Evolutionary conservation across 192 early-diverging fungal species (phyloP).

Genomic region (Backusella westeae): DNA sequence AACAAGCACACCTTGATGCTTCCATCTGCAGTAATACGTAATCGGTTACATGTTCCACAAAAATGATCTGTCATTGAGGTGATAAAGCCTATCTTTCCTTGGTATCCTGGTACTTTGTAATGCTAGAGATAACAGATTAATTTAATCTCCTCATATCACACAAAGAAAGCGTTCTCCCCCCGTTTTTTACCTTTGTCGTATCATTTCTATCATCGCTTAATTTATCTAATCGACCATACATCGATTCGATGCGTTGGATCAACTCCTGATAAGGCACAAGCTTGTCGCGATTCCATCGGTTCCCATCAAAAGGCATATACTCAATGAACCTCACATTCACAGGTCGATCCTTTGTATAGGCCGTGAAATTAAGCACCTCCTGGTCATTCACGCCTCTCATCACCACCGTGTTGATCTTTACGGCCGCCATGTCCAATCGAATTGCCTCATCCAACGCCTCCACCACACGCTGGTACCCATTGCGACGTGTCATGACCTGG

Average conservation of each 20-base stretch:
- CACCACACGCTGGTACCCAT: constrained; percentile 74
- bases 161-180: no score
- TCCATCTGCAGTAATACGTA: constrained; percentile 92
- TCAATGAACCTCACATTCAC: constrained; percentile 93
- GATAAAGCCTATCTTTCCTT: constrained; percentile 94
- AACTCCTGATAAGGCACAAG: constrained; percentile 84
- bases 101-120: constrained; percentile 73
- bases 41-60: constrained; percentile 90
- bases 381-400: constrained; percentile 84
- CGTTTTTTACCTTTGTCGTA: constrained; percentile 66
- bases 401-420: constrained; percentile 96
- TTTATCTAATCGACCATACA: constrained; percentile 63
- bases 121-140: constrained; percentile 35
- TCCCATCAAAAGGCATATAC: constrained; percentile 99
- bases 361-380: constrained; percentile 82
- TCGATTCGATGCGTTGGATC: constrained; percentile 51
- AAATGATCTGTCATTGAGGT: constrained; percentile 99
- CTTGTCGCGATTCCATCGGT: constrained; percentile 83
- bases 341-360: constrained; percentile 72
- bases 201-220: constrained; percentile 76
- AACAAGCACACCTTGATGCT: constrained; percentile 94
- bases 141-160: not conserved
- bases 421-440: constrained; percentile 58
- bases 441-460: constrained; percentile 72
- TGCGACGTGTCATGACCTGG: constrained; percentile 84